phyloP scores from a whole-genome alignment of 768 basidiomycete genomes.

The Leccinum ochraceum region DNA sequence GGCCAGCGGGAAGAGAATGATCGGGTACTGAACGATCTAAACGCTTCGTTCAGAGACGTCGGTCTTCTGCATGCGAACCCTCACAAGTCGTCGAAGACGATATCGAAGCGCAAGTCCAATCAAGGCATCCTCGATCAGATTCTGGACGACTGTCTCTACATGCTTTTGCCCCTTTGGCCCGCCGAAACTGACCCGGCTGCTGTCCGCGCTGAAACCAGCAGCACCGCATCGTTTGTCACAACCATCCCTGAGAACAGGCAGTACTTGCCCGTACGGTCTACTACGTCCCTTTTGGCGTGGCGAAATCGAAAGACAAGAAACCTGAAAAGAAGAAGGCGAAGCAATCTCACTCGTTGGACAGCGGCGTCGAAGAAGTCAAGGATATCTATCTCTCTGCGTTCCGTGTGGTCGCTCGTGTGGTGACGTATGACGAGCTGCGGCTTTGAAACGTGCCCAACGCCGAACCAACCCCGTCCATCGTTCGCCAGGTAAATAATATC shows the following conservation, averaged over 20 bases:
- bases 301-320: slow-evolving; percentile 18
- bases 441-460: slow-evolving; percentile 35
- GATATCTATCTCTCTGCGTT: slow-evolving; percentile 62
- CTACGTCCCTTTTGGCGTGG: slow-evolving; percentile 58
- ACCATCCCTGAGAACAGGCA: slow-evolving; percentile 50
- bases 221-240: slow-evolving; percentile 40
- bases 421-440: slow-evolving; percentile 70
- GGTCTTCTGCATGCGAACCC: slow-evolving; percentile 65
- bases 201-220: slow-evolving; percentile 22
- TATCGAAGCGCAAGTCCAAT: slow-evolving; percentile 20
- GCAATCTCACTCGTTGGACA: slow-evolving; percentile 32
- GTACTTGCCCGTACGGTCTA: slow-evolving; percentile 69
- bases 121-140: slow-evolving; percentile 58
- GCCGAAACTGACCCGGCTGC: slow-evolving; percentile 61
- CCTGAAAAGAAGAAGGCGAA: slow-evolving; percentile 34
- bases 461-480: slow-evolving; percentile 39
- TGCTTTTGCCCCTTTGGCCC: slow-evolving; percentile 86
- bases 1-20: slow-evolving; percentile 67
- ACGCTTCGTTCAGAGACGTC: slow-evolving; percentile 78
- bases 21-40: slow-evolving; percentile 66
- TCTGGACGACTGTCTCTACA: slow-evolving; percentile 70
- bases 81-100: slow-evolving; percentile 29
- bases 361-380: slow-evolving; percentile 38
- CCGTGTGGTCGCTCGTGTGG: slow-evolving; percentile 71
- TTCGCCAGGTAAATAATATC: slow-evolving; percentile 46